phyloP scores from a whole-genome alignment of 306 rosid genomes.

The Prunus davidiana region DNA sequence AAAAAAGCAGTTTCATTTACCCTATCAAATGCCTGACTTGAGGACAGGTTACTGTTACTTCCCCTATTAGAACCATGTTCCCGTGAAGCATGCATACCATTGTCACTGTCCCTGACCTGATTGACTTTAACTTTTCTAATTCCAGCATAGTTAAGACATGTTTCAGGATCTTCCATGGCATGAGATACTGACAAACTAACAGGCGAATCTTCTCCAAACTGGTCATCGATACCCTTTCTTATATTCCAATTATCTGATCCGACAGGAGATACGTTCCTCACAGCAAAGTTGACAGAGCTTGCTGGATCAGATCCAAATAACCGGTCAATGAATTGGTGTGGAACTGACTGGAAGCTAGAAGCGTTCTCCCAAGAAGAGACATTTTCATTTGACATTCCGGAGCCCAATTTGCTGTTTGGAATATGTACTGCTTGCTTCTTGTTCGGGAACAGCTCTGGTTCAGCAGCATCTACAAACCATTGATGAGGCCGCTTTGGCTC shows the following conservation, averaged over 20 bases:
- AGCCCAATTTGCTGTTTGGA: constrained; percentile 53
- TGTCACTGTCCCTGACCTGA: constrained; percentile 49
- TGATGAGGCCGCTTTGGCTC: constrained; percentile 71
- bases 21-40: constrained; percentile 41
- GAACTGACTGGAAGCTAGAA: constrained; percentile 51
- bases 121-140: constrained; percentile 53
- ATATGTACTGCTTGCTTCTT: constrained; percentile 69
- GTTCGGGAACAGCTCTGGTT: constrained; percentile 57
- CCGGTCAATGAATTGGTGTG: constrained; percentile 52
- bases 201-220: constrained; percentile 46
- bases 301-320: constrained; percentile 60
- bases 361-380: constrained; percentile 64
- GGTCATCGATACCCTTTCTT: constrained; percentile 49
- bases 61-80: constrained; percentile 38
- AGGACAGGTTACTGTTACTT: constrained; percentile 33
- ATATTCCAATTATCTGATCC: constrained; percentile 47
- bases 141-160: constrained; percentile 49
- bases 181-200: constrained; percentile 64
- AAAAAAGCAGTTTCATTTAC: constrained; percentile 40
- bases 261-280: constrained; percentile 48
- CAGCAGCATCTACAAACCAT: constrained; percentile 70
- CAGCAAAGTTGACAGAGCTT: constrained; percentile 44
- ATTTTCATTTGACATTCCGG: constrained; percentile 48
- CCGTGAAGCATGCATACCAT: constrained; percentile 26
- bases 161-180: constrained; percentile 56